Base-by-base conservation (phyloP, 2,329 filamentous ascomycete species). In the Coniella lustricola region DNA sequence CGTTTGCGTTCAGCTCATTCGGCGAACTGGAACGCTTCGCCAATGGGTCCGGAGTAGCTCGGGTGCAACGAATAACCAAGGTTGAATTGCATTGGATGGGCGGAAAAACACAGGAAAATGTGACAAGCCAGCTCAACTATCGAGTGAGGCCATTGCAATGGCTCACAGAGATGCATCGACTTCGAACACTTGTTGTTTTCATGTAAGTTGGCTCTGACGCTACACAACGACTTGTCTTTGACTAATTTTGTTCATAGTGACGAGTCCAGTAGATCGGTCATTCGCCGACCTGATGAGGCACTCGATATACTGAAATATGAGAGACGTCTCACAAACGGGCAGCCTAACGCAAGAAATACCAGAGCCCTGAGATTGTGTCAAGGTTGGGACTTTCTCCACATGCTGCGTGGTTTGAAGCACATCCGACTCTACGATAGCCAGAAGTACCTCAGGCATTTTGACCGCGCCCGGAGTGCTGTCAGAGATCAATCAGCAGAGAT, bases 1-100 rank as follows among this genome's bases (percentile, higher is more conserved):
- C 47, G 2, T 44, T 52, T 12, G 39, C 43, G 7, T 47, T 45
- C 22, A 37, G 29, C n/a, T 47, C 38, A 4, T 44, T 52, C 1
- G 43, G 43, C 3, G 50, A 52, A 3, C 8, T 49, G 3, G 50
- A 46, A 10, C 20, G 50, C 1, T 47, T 49, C 16, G 42, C 41
- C 31, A 12, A 43, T 17, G 18, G 50, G n/a, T 32, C 36, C 4
- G n/a, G 32, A 3, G 1, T 12, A 0, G 38, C 46, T 7, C 25
- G 46, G 10, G 35, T 42, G 14, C 21, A 41, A 10, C 22, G 50
- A 2, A 12, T 49, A 2, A 40, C 40, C 22, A 31, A 52, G 7
- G 3, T 47, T 1, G 50, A 51, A 10, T 13, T 51, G 10, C 22
- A 39, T 3, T 51, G 42, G 46, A 20, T 41, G 12, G 46, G 49